These are phyloP conservation scores for Schwanniomyces pseudopolymorphus DNA, from an alignment of 805 yeast genomes.

Conservation along the genomic window DNA sequence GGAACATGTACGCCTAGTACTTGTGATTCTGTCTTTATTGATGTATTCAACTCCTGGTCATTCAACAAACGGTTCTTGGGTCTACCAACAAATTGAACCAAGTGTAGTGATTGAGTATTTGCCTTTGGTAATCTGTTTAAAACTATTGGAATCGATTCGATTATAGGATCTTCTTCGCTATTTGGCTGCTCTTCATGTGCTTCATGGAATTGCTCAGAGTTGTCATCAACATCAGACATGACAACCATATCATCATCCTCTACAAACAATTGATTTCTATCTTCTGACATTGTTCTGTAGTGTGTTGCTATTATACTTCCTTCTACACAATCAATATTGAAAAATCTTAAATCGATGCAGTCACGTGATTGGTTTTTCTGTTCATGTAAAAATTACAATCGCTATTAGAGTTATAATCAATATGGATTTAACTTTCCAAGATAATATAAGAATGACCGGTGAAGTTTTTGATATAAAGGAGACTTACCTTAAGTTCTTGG, in stretches of 20 bases:
- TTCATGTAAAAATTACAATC: neutral
- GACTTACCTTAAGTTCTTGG: slow-evolving; percentile 75
- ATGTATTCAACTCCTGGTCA: slow-evolving; percentile 35
- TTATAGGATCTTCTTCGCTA: slow-evolving; percentile 36
- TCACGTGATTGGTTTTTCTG: neutral
- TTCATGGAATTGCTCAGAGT: slow-evolving; percentile 7
- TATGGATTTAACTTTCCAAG: neutral
- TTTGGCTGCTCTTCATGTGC: slow-evolving; percentile 8
- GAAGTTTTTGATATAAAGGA: slow-evolving; percentile 70
- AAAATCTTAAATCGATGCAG: neutral
- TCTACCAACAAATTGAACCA: slow-evolving; percentile 55
- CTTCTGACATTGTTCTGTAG: neutral
- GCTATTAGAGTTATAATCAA: neutral
- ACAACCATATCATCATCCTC: slow-evolving; percentile 21
- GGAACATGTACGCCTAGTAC: slow-evolving; percentile 78
- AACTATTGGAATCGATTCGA: slow-evolving; percentile 37
- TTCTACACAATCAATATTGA: neutral
- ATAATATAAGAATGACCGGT: slow-evolving; percentile 6
- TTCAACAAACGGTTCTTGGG: slow-evolving; percentile 42
- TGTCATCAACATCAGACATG: slow-evolving; percentile 11
- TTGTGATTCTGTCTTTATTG: slow-evolving; percentile 61
- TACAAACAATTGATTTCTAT: slow-evolving; percentile 15
- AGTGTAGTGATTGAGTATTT: slow-evolving; percentile 29
- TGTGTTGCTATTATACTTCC: neutral
- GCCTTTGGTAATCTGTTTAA: slow-evolving; percentile 24